A percentile compares a stretch with the other conserved stretches of the same genome.
Evolutionary conservation across 257 asterid genomes (phyloP).

Genomic region (Osmanthus fragrans): DNA sequence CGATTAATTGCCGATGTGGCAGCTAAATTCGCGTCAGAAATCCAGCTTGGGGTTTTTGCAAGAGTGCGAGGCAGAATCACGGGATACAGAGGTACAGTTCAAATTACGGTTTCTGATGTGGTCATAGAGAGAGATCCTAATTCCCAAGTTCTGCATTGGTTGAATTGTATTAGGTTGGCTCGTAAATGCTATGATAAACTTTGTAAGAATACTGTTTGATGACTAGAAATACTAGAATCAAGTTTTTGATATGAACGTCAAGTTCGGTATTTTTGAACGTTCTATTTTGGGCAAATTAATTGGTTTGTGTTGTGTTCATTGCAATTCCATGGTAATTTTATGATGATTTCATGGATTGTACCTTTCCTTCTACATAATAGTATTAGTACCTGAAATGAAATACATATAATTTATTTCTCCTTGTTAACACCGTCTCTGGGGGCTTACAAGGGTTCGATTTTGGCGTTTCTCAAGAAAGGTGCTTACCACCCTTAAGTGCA

Average conservation of each 20-base stretch:
- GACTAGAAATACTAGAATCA: neutral
- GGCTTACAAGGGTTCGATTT: neutral
- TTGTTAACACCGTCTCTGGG: neutral
- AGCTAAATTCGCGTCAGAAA: slow-evolving; percentile 35
- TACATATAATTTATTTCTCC: neutral
- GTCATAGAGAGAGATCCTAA: slow-evolving; percentile 73
- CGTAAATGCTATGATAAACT: slow-evolving; percentile 41
- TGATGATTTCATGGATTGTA: neutral
- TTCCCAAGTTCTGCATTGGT: slow-evolving; percentile 73
- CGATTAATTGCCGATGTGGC: slow-evolving; percentile 62
- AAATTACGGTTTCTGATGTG: slow-evolving; percentile 76
- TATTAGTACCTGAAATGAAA: neutral
- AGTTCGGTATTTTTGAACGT: neutral
- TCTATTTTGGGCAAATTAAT: neutral
- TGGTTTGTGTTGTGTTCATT: neutral
- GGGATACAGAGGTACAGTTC: slow-evolving; percentile 48
- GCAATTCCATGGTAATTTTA: neutral
- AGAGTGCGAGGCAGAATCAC: slow-evolving; percentile 78
- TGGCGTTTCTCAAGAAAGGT: neutral
- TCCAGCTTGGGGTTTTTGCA: slow-evolving; percentile 65
- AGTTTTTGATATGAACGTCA: neutral
- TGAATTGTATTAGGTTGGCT: slow-evolving; percentile 50
- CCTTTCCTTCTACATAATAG: neutral
- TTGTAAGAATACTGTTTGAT: slow-evolving; percentile 10
- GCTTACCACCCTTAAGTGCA: neutral